Evolutionary conservation across 1,139 yeast species (phyloP).

Genomic region (Taiozyma sp.): DNA sequence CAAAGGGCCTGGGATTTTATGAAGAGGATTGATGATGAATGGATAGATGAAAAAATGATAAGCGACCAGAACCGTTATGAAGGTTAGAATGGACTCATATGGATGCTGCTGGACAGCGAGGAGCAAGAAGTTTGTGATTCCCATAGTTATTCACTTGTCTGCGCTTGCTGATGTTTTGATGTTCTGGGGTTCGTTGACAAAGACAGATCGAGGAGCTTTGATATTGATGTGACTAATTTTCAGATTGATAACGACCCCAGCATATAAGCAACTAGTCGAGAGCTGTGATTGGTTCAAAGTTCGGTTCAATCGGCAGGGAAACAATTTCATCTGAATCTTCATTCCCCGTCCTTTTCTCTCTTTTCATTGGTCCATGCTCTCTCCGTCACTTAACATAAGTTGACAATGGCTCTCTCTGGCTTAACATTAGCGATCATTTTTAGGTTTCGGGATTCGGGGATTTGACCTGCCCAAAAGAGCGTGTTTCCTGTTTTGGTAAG

Average conservation of each 20-base stretch:
- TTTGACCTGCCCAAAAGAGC: background rate
- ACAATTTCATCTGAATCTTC: too few species aligned
- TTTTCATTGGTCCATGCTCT: background rate
- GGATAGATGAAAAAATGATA: conserved; percentile 41
- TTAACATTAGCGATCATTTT: background rate
- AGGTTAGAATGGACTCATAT: background rate
- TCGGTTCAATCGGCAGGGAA: too few species aligned
- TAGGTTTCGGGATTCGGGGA: background rate
- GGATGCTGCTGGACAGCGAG: background rate
- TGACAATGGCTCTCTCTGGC: background rate
- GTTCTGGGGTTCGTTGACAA: too few species aligned
- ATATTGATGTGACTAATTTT: background rate
- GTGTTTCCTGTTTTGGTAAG: background rate
- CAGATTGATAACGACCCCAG: background rate
- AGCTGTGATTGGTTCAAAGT: background rate
- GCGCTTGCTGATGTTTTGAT: background rate
- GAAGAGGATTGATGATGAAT: conserved; percentile 44
- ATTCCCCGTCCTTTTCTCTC: too few species aligned
- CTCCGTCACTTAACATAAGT: background rate
- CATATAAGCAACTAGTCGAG: background rate
- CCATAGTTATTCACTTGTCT: background rate
- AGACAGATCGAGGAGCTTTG: background rate
- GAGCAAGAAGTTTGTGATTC: background rate
- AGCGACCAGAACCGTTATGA: conserved; percentile 5
- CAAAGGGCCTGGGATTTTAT: conserved; percentile 58